These are phyloP conservation scores for Pezicula radicicola DNA, from an alignment of 2,329 filamentous ascomycete genomes.

Conservation along the genomic window DNA sequence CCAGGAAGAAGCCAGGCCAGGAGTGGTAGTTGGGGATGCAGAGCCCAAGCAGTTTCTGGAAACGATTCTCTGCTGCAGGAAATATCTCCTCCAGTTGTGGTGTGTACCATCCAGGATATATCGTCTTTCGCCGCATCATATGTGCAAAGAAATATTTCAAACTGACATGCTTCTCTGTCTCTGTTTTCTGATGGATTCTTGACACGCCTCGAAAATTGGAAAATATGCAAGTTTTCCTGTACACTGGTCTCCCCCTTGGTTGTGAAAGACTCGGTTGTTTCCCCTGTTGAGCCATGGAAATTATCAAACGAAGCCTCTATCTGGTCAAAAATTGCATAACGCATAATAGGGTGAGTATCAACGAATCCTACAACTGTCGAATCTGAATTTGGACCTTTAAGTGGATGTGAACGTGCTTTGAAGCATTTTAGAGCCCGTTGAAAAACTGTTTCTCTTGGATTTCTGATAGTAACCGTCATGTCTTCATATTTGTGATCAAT, in stretches of 20 bases:
- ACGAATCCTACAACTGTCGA: neutral
- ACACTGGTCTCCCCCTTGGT: neutral
- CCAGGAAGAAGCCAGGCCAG: constrained; percentile 3
- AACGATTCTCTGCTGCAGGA: neutral
- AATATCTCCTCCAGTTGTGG: neutral
- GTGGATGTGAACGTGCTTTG: neutral
- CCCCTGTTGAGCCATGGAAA: neutral
- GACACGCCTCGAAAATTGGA: neutral
- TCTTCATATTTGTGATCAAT: neutral
- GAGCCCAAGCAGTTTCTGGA: constrained; percentile 1
- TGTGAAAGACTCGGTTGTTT: neutral
- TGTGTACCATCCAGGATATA: constrained; percentile 3
- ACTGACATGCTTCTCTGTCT: neutral
- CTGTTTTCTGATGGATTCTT: neutral
- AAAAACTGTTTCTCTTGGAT: neutral
- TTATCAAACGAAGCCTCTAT: neutral
- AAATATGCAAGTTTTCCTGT: neutral
- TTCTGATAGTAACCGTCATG: neutral
- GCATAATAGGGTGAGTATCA: neutral
- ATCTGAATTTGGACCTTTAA: neutral
- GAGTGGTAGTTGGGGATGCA: constrained; percentile 1
- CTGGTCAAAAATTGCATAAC: neutral
- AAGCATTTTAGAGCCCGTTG: neutral
- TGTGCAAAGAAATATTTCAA: constrained; percentile 1
- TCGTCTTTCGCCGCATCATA: neutral